A percentile compares a stretch with the other conserved stretches of the same genome.
Conservation (phyloP, 23 red algal genomes). For the Gracilaria domingensis region DNA sequence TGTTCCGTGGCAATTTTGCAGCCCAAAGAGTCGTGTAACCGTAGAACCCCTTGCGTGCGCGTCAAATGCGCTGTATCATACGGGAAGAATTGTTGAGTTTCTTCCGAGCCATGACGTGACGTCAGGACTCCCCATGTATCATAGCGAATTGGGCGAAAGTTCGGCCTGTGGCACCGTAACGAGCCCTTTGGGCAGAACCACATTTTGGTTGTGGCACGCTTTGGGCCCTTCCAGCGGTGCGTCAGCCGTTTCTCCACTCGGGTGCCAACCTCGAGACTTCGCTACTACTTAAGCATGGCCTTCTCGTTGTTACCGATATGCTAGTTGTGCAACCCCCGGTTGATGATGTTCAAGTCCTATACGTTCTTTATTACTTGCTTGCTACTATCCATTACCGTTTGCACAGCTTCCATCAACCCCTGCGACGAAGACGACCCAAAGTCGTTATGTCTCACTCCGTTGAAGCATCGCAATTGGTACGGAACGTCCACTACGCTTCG, state of each 20-base stretch:
- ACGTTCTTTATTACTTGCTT: background rate
- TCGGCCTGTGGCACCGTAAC: too few relatives aligned
- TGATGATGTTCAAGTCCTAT: background rate
- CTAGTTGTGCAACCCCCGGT: background rate
- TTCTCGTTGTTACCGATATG: background rate
- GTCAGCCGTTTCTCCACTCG: background rate
- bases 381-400: background rate
- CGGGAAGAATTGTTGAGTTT: too few relatives aligned
- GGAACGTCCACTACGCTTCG: background rate
- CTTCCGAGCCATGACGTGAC: too few relatives aligned
- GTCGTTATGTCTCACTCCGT: slow-evolving; percentile 27
- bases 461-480: background rate
- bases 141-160: too few relatives aligned
- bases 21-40: too few relatives aligned
- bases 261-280: background rate
- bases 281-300: background rate
- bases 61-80: too few relatives aligned
- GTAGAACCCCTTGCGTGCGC: too few relatives aligned
- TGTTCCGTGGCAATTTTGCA: too few relatives aligned
- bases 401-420: background rate
- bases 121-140: too few relatives aligned
- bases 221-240: background rate
- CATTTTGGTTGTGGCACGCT: background rate
- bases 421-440: slow-evolving; percentile 33
- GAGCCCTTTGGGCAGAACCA: too few relatives aligned